Evolutionary conservation across 2,329 filamentous ascomycete genomes (phyloP), one percentile per base, ranked within the genome.

Genomic region (Ascochyta lentis): DNA sequence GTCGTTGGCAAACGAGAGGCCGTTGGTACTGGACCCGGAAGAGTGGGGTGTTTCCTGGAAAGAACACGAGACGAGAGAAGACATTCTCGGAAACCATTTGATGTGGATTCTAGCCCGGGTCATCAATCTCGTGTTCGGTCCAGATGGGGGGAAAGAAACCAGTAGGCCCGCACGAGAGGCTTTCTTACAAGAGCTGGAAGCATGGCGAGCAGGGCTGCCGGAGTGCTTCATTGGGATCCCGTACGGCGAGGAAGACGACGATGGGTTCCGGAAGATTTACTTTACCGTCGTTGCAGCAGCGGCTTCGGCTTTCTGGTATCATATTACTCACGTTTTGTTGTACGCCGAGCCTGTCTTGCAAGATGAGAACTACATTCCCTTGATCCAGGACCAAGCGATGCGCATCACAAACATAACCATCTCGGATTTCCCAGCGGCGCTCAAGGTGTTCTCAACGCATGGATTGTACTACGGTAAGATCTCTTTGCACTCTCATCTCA

Each of bases 91-190:
- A 3, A 69, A 71, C 24, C 68, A 68, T 29, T 58, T 73, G 16
- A 58, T 73, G 9, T 74, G 71, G 71, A 69, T 73, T n/a, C 52
- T 72, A n/a, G 70, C 69, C 5, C 51, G 67, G 23, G 64, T 69
- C 3, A 57, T 72, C 27, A 70, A 70, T 38, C 55, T 73, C 1
- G 61, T 72, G 0, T 71, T 67, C 38, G 64, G 69, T 4, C 49
- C 54, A 22, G 60, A 69, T 7, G 61, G 63, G 3, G 42, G 33
- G 13, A 63, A 56, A n/a, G 54, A 56, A 9, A 39, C 35, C 10
- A 60, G 63, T 13, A 64, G 52, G 24, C 35, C 38, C 29, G 59
- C 63, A 35, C 63, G 71, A 44, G 56, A 64, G 19, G 62, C 41
- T 0, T 65, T 74, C 23, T 48, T 71, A 12, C 52, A 61, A 3